These are phyloP conservation scores for Auricularia heimuer DNA, from an alignment of 768 basidiomycete genomes.

Conservation along the genomic window DNA sequence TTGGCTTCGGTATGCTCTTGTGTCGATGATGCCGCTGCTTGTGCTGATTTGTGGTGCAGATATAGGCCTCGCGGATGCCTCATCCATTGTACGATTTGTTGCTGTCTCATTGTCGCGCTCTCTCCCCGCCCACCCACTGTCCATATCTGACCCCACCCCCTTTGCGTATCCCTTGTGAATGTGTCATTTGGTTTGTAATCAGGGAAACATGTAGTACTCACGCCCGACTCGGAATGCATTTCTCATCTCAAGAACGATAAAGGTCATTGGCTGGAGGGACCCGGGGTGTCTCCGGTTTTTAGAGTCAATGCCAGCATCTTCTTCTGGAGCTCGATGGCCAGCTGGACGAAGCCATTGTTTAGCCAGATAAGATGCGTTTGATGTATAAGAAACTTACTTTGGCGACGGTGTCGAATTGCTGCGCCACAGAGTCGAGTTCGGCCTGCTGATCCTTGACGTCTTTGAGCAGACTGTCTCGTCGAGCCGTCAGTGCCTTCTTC, in stretches of 20 bases:
- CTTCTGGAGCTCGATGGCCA: neutral
- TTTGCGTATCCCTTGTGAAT: too few species aligned
- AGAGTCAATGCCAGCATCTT: neutral
- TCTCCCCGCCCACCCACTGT: too few species aligned
- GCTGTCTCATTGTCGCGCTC: too few species aligned
- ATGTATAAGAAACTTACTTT: constrained; percentile 27
- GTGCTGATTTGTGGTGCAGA: neutral
- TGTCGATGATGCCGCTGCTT: neutral
- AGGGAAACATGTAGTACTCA: too few species aligned
- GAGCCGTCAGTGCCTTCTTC: constrained; percentile 54
- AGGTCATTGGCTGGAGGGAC: too few species aligned
- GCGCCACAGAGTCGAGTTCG: constrained; percentile 69
- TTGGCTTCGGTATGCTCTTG: neutral
- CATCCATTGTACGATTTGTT: too few species aligned
- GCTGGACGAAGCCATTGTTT: neutral
- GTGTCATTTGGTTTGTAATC: too few species aligned
- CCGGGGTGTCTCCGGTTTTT: too few species aligned
- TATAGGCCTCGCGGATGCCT: neutral
- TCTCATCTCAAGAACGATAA: too few species aligned
- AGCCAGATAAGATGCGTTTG: neutral
- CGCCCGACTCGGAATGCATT: too few species aligned
- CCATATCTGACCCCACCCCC: too few species aligned
- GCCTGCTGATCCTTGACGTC: constrained; percentile 64
- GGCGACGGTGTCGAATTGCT: constrained; percentile 64
- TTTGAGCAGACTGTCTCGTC: constrained; percentile 74